Base-by-base conservation (phyloP, 106 monocot genomes). In the Chionographis japonica region DNA sequence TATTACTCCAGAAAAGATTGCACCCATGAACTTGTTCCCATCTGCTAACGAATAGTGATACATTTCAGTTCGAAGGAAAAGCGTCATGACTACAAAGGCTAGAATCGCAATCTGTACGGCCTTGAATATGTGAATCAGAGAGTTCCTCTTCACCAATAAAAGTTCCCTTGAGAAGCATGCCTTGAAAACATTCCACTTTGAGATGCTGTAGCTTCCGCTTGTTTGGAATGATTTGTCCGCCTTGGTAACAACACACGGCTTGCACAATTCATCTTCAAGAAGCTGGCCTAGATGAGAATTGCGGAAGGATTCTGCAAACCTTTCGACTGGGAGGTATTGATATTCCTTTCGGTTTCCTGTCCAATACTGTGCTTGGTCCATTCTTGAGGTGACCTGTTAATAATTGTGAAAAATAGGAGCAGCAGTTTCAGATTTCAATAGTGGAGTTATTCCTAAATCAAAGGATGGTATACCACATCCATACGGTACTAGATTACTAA, bases 311-410 rank as follows among this genome's bases (percentile, higher is more conserved):
- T 79, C 76, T 53, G 56, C 75, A 74, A 91, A 79, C 52, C 79
- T 62, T 66, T 79, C 56, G 16, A 77, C 76, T 11, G 87, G 62
- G 51, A 78, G 3, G 50, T 82, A 91, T 27, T 70, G 68, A 46
- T 84, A 85, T 63, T 67, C 51, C 54, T 40, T 62, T 17, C 66
- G 66, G 60, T 70, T 66, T 60, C 64, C 63, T 15, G 12, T 17
- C 87, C 91, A 91, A 63, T 84, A 91, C 62, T 87, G 87, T 62
- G 70, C 68, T 82, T 91, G 91, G 66, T 91, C 91, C 84, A 79
- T 84, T 71, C 69, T 77, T 59, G 87, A 91, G 52, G 60, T 84
- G 2, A 90, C 86, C 85, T 85, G 66, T 39, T 8, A 36, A 46
- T 46, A 2, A 10, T 60, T 12, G 37, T 10, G 7, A 16, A 6